Evolutionary conservation across 345 rosid species (phyloP).

Genomic region (Boechera stricta): DNA sequence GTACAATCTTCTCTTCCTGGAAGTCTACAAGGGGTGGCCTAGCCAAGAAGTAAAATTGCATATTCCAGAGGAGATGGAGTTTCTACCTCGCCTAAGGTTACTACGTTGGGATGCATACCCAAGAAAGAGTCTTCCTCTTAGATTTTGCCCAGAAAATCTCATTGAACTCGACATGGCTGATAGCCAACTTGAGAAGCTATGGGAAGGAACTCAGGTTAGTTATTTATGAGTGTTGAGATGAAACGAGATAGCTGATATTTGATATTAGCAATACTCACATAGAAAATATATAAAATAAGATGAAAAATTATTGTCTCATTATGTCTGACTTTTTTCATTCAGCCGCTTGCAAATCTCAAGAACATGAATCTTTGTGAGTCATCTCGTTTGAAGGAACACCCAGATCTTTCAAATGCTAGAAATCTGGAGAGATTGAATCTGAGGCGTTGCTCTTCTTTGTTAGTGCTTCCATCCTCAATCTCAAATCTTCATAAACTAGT

Average conservation of each 20-base stretch:
- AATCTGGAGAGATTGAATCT: not conserved
- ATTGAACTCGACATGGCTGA: not conserved
- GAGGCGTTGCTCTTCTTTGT: not conserved
- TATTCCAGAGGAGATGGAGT: conserved; percentile 4
- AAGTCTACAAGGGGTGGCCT: not conserved
- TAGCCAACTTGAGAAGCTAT: not conserved
- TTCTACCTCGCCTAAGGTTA: conserved; percentile 1
- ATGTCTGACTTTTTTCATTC: not conserved
- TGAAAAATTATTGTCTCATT: not conserved
- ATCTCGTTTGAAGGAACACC: not conserved
- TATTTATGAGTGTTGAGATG: not conserved
- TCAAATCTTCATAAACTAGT: not conserved
- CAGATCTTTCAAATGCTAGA: not conserved
- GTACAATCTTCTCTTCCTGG: conserved; percentile 30
- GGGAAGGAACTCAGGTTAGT: not conserved
- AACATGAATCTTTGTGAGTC: not conserved
- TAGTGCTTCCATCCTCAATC: not conserved
- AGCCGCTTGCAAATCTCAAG: not conserved
- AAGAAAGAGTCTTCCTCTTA: conserved; percentile 16
- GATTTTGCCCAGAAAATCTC: not conserved
- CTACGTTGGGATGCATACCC: conserved; percentile 17
- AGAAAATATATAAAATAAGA: not conserved
- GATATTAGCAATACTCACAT: not conserved
- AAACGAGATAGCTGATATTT: not conserved
- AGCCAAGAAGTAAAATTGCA: too few species aligned